Percentiles rank a stretch among this genome's conserved stretches.
Conservation (phyloP, 2,329 filamentous ascomycete species). For the Bisporella sp. region DNA sequence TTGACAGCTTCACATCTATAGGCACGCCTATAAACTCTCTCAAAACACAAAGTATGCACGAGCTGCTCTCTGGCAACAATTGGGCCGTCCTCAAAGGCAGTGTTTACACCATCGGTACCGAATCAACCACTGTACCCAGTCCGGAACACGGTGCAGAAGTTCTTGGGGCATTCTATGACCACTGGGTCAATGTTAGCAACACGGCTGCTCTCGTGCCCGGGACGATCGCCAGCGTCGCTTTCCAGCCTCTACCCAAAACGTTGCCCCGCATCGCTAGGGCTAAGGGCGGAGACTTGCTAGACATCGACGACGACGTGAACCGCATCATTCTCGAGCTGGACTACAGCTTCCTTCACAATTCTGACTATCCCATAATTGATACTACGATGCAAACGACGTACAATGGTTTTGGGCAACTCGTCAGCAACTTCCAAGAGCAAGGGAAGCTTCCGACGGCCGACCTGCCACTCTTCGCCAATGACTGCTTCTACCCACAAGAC, state of each 20-base stretch:
- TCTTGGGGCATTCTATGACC: constrained; percentile 1
- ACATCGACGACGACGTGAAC: constrained; percentile 17
- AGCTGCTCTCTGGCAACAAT: constrained; percentile 3
- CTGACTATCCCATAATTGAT: constrained; percentile 1
- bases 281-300: constrained; percentile 20
- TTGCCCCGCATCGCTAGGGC: constrained; percentile 14
- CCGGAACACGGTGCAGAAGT: constrained; percentile 1
- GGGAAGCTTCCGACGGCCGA: constrained; percentile 11
- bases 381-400: constrained; percentile 1
- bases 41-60: constrained; percentile 1
- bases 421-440: constrained; percentile 1
- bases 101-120: constrained; percentile 7
- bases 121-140: constrained; percentile 3
- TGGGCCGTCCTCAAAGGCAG: not conserved
- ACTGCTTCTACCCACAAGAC: constrained; percentile 16
- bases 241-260: constrained; percentile 24
- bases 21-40: constrained; percentile 3
- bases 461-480: constrained; percentile 28
- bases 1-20: constrained; percentile 40
- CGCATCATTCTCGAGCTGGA: constrained; percentile 27
- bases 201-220: constrained; percentile 17
- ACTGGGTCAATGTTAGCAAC: constrained; percentile 4
- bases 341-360: constrained; percentile 9
- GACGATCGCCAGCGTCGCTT: constrained; percentile 20
- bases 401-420: not conserved